Evolutionary conservation across 2,329 filamentous ascomycete species (phyloP), one percentile per base, ranked within the genome.

Genomic region (Trichophyton mentagrophytes): DNA sequence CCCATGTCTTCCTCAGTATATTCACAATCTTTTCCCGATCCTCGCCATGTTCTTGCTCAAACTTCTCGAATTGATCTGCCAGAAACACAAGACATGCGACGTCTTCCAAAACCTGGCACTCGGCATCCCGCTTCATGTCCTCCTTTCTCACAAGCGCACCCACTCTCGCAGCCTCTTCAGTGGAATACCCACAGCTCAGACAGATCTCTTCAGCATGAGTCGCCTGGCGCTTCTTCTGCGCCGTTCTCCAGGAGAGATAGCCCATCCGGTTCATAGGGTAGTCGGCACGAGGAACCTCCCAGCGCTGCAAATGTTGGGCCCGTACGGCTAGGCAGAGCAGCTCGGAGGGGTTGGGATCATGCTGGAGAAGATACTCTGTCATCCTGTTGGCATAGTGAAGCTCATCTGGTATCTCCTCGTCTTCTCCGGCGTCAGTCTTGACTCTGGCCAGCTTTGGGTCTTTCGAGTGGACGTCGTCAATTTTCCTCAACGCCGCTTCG

Each of bases 81-180:
- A 95, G 74, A 71, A 95, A 95, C 30, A 95, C 89, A 60, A 95
- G 75, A 70, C 89, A 95, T 2, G 90, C 90, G 53, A 90, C 87
- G 74, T 95, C 90, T 76, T 95, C 90, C 64, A 95, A 78, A 5
- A 83, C 79, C 77, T 92, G 87, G 60, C 86, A 85, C 62, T 79
- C 77, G 25, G 67, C 68, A 56, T 74, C 68, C 58, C 69, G 70
- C 60, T 76, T 75, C 66, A 95, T 74, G 60, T 85, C 84, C 70
- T 93, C 88, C 74, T 95, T 95, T 63, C 87, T 79, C 59, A 95
- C 86, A 72, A 93, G 74, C n/a, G 80, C 79, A 1, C 81, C 87
- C 0, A 92, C 82, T 38, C 85, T 77, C 61, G 78, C 78, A 5
- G 83, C 77, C 49, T 87, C 83, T 5, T 79, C 80, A 0, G 69